Percentiles rank a stretch among this genome's conserved stretches.
Evolutionary conservation across 169 alveolate genomes (phyloP).

Genomic region (Plasmodium gallinaceum): DNA sequence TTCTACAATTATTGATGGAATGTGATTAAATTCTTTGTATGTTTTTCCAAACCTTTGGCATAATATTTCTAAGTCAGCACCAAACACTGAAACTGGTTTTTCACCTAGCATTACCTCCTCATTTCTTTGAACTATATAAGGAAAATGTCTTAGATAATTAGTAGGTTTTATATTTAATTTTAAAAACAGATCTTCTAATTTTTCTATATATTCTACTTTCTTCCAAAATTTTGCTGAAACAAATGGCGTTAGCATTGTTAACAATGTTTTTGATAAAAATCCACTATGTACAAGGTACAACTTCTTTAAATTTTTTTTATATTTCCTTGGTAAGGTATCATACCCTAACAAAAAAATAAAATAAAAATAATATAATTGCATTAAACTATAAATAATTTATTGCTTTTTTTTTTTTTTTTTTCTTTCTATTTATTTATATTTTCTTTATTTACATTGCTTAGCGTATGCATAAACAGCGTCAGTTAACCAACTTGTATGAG

Average conservation of each 20-base stretch:
- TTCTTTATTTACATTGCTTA: slow-evolving; percentile 50
- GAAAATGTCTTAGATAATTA: slow-evolving; percentile 77
- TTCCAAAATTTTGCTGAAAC: slow-evolving; percentile 79
- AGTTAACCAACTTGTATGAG: slow-evolving; percentile 63
- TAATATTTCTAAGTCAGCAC: slow-evolving; percentile 82
- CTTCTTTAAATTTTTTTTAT: slow-evolving; percentile 81
- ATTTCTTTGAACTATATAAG: slow-evolving; percentile 85
- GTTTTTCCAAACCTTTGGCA: slow-evolving; percentile 80
- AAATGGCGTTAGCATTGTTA: slow-evolving; percentile 79
- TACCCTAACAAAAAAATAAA: slow-evolving; percentile 78
- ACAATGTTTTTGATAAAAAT: slow-evolving; percentile 79
- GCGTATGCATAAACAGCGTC: slow-evolving; percentile 68
- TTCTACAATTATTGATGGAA: slow-evolving; percentile 80
- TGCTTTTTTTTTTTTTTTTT: not conserved
- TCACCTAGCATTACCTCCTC: slow-evolving; percentile 83
- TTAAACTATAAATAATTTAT: not conserved
- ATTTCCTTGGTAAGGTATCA: slow-evolving; percentile 81
- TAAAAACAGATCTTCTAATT: slow-evolving; percentile 79
- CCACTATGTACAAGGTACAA: slow-evolving; percentile 84
- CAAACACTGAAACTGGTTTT: slow-evolving; percentile 80
- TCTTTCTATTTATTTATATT: slow-evolving; percentile 12
- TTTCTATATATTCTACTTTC: slow-evolving; percentile 82
- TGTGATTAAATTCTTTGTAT: slow-evolving; percentile 80
- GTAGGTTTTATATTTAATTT: slow-evolving; percentile 79
- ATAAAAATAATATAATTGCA: not conserved